Percentiles rank a stretch among this genome's conserved stretches.
These are phyloP conservation scores for Calonectria hawksworthii DNA, from an alignment of 2,329 filamentous ascomycete genomes.

Conservation along the genomic window DNA sequence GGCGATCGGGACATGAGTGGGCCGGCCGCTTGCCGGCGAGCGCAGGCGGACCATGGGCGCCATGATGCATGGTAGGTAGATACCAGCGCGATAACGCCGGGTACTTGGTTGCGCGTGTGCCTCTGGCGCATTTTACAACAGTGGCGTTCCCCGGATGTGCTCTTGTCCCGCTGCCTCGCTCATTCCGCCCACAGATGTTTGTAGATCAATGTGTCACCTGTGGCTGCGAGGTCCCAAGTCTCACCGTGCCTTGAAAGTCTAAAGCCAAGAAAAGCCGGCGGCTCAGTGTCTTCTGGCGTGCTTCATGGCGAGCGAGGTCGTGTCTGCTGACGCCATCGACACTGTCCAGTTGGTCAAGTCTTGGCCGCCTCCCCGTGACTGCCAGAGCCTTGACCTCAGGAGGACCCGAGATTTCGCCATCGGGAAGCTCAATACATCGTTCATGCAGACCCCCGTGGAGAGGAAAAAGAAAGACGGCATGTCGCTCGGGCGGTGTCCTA, in stretches of 20 bases:
- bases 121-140: not conserved
- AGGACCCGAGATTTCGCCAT: slow-evolving; percentile 39
- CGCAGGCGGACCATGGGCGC: not conserved
- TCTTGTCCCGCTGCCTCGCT: not conserved
- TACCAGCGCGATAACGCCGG: slow-evolving; percentile 17
- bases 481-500: slow-evolving; percentile 17
- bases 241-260: slow-evolving; percentile 12
- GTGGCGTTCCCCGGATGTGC: slow-evolving; percentile 4
- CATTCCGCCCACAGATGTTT: not conserved
- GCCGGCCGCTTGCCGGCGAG: slow-evolving; percentile 6
- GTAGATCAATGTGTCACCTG: slow-evolving; percentile 5
- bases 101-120: slow-evolving; percentile 1
- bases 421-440: slow-evolving; percentile 15
- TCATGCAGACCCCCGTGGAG: slow-evolving; percentile 13
- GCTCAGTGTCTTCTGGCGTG: slow-evolving; percentile 18
- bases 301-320: slow-evolving; percentile 36
- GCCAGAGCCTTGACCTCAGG: slow-evolving; percentile 15
- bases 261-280: not conserved
- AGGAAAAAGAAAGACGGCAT: not conserved
- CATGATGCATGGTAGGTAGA: not conserved
- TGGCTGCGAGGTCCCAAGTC: slow-evolving; percentile 8
- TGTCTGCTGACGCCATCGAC: slow-evolving; percentile 40
- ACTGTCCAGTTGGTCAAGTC: not conserved
- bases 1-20: slow-evolving; percentile 20
- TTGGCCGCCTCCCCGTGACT: slow-evolving; percentile 9